Evolutionary conservation across 2,329 filamentous ascomycete genomes (phyloP), one percentile per base, ranked within the genome.

Genomic region (Sordariomycetes sp.): DNA sequence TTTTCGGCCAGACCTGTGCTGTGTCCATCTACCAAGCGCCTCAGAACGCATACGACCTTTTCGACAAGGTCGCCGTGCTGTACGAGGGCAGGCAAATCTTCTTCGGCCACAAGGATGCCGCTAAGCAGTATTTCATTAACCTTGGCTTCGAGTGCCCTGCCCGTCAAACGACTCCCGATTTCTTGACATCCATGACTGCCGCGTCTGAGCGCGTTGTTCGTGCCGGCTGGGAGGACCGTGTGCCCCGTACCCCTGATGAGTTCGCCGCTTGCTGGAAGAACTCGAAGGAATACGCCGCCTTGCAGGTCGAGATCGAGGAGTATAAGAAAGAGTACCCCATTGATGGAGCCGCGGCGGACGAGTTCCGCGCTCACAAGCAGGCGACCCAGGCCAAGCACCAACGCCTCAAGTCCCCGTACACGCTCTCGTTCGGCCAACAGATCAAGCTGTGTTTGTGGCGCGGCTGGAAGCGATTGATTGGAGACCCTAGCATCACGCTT

Each of bases 151-250:
- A 77, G 21, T 79, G 77, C 48, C 77, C 79, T 3, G 55, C 74
- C 3, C 74, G 79, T 11, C 74, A 76, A 57, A 84, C 79, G 0
- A 80, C 75, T 0, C 75, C 79, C 15, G 81, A 86, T 49, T 85
- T 84, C 59, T 55, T 85, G 32, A 85, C 79, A 2, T 81, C 77
- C 15, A 79, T 85, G 58, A 83, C 79, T 2, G 71, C 69, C 16
- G 57, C 74, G 1, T 42, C 57, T 5, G 75, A 79, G 54, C 72
- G 75, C 37, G 42, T 72, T 21, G 59, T 75, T 17, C 68, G 70
- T 26, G 50, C 62, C 3, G 75, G 72, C 19, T 79, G 68, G 42
- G 66, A 78, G 53, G 43, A 43, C 33, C 40, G 36, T 24, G 48
- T 47, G 4, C 53, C 53, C 4, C 43, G 49, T n/a, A 54, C 48